Percentiles rank a stretch among this genome's conserved stretches.
These are phyloP conservation scores for Globisporangium nodosum DNA, from an alignment of 352 stramenopile genomes.

Conservation along the genomic window DNA sequence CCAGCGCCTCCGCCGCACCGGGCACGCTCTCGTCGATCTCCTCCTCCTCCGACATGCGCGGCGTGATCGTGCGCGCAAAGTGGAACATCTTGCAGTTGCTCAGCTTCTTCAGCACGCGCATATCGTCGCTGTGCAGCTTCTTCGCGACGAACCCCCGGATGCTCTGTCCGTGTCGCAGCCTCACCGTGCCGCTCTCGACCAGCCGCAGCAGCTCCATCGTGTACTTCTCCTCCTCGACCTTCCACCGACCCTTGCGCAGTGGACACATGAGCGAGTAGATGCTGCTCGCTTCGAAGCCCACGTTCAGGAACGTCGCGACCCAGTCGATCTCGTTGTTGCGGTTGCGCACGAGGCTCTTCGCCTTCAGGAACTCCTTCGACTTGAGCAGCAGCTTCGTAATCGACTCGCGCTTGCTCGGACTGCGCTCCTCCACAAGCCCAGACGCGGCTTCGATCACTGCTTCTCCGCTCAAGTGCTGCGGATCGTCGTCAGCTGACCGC, in stretches of 20 bases:
- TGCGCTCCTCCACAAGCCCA: slow-evolving; percentile 15
- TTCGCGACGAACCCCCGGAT: slow-evolving; percentile 69
- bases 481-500: not conserved
- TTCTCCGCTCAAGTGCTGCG: slow-evolving; percentile 1
- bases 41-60: slow-evolving; percentile 48
- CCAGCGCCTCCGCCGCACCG: slow-evolving; percentile 25
- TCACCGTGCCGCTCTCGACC: slow-evolving; percentile 57
- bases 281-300: slow-evolving; percentile 62
- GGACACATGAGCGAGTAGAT: slow-evolving; percentile 78
- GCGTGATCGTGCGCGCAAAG: slow-evolving; percentile 60
- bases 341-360: slow-evolving; percentile 59
- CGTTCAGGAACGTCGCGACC: slow-evolving; percentile 67
- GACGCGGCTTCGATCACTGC: slow-evolving; percentile 13
- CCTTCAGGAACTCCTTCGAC: slow-evolving; percentile 59
- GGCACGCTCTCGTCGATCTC: slow-evolving; percentile 34
- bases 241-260: slow-evolving; percentile 68
- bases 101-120: slow-evolving; percentile 82
- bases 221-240: slow-evolving; percentile 69
- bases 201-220: slow-evolving; percentile 59
- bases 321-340: slow-evolving; percentile 75
- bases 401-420: slow-evolving; percentile 27
- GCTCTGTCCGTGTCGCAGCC: slow-evolving; percentile 55
- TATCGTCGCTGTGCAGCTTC: slow-evolving; percentile 76
- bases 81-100: slow-evolving; percentile 80
- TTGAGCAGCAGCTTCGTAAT: slow-evolving; percentile 54